Evolutionary conservation across 768 basidiomycete species (phyloP), one percentile per base, ranked within the genome.

Genomic region (Phaffia tasmanica): DNA sequence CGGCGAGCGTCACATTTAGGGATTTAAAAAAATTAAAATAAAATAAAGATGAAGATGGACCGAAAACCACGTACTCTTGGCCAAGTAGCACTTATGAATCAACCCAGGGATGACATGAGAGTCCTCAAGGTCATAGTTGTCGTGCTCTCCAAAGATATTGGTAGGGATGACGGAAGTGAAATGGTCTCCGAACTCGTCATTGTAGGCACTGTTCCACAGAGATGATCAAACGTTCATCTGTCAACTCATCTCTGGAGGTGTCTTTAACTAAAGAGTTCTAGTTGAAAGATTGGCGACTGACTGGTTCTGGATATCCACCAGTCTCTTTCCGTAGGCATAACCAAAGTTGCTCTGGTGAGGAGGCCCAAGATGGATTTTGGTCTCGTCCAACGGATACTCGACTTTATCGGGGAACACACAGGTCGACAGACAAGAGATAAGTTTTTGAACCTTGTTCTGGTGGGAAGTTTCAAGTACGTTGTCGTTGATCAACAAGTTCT

Each of bases 371-470:
- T 98, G 94, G 66, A 98, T 86, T 79, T 92, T 93, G 71, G 81
- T 83, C 78, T 98, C 93, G 71, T 90, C 87, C 30, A 98, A 83
- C 18, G 93, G 94, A 75, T 93, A 95, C 62, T 84, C 82, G 70
- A 93, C 91, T 76, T 91, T 87, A 77, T 97, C 93, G 0, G 93
- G 93, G 80, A 93, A 98, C 56, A 98, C 90, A 74, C 93, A 98
- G 51, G 94, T 97, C 14, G 93, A 95, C 49, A 97, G 83, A 74
- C 93, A 97, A 16, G 93, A 95, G 66, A 98, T 86, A 71, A 94
- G 81, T 77, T 95, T 97, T 70, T 81, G 71, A 25, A 81, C 81
- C 59, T 83, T 80, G 72, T 81, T 78, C 70, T 84, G 79, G 74
- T 89, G 81, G 9, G 90, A 80, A 42, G 82, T 80, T 74, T 91